phyloP scores from a whole-genome alignment of 2,329 filamentous ascomycete species.

The Dendryphion nanum region DNA sequence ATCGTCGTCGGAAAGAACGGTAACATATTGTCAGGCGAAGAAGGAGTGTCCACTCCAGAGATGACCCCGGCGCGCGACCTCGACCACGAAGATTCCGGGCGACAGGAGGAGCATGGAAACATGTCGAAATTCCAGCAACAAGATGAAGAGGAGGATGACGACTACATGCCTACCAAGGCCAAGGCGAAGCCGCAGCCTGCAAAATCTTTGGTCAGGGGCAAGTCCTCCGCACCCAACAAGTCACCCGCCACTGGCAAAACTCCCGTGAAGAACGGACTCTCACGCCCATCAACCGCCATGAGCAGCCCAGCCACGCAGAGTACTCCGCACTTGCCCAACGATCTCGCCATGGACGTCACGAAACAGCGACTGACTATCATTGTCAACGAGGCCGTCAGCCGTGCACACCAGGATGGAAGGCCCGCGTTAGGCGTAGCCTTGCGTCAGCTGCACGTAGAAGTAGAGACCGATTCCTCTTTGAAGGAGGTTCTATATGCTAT shows the following conservation, averaged over 20 bases:
- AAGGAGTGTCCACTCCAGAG: conserved; percentile 48
- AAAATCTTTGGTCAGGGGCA: conserved; percentile 16
- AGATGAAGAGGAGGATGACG: conserved; percentile 48
- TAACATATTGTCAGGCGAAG: conserved; percentile 35
- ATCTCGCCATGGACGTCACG: conserved; percentile 1
- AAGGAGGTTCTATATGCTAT: conserved; percentile 44
- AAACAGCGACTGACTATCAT: conserved; percentile 31
- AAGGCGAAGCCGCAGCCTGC: conserved; percentile 32
- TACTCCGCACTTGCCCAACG: background rate
- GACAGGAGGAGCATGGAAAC: conserved; percentile 36
- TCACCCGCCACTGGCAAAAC: conserved; percentile 26
- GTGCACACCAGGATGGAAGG: conserved; percentile 32
- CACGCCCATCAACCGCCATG: conserved; percentile 1
- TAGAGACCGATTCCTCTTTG: conserved; percentile 36
- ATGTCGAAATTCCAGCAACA: conserved; percentile 25
- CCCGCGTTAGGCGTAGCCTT: conserved; percentile 36
- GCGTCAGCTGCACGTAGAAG: conserved; percentile 43
- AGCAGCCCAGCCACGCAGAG: background rate
- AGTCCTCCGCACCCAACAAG: conserved; percentile 36
- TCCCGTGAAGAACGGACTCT: conserved; percentile 23
- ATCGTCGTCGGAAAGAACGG: conserved; percentile 43
- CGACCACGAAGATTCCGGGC: conserved; percentile 40
- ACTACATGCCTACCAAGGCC: conserved; percentile 41
- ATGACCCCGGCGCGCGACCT: conserved; percentile 41
- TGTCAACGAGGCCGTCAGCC: conserved; percentile 44